A percentile compares a stretch with the other conserved stretches of the same genome.
phyloP scores from a whole-genome alignment of 192 early-diverging fungal genomes.

The Phlyctochytrium arcticum region DNA sequence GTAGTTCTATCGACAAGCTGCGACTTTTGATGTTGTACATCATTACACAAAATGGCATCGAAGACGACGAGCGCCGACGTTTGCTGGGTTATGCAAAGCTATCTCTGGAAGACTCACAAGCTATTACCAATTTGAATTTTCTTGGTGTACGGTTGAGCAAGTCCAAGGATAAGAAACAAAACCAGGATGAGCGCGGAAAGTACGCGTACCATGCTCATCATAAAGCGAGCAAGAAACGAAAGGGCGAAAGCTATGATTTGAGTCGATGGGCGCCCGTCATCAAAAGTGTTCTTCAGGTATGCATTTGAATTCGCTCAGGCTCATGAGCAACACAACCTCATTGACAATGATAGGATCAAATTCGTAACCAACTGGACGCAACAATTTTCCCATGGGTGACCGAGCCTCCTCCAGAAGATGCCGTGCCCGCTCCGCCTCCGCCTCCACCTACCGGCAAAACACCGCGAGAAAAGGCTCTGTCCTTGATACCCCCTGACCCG shows the following conservation, averaged over 20 bases:
- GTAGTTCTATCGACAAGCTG: conserved; percentile 65
- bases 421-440: conserved; percentile 8
- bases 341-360: conserved; percentile 48
- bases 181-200: conserved; percentile 22
- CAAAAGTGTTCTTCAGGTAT: conserved; percentile 64
- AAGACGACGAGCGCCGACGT: conserved; percentile 64
- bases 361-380: conserved; percentile 46
- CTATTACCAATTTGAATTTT: conserved; percentile 67
- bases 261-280: conserved; percentile 73
- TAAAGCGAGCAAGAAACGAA: conserved; percentile 44
- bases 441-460: conserved; percentile 26
- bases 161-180: conserved; percentile 49
- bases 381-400: conserved; percentile 65
- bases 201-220: conserved; percentile 51
- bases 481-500: conserved; percentile 22
- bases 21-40: conserved; percentile 79
- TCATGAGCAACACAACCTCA: conserved; percentile 48
- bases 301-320: conserved; percentile 15
- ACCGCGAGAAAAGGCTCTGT: conserved; percentile 24
- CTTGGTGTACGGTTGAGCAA: conserved; percentile 57
- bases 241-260: conserved; percentile 65
- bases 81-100: conserved; percentile 69
- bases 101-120: conserved; percentile 68
- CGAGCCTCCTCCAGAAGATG: conserved; percentile 41
- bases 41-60: conserved; percentile 71